Evolutionary conservation across 176 grass and related monocot species (phyloP), one percentile per base, ranked within the genome.

Genomic region (Musa itinerans): DNA sequence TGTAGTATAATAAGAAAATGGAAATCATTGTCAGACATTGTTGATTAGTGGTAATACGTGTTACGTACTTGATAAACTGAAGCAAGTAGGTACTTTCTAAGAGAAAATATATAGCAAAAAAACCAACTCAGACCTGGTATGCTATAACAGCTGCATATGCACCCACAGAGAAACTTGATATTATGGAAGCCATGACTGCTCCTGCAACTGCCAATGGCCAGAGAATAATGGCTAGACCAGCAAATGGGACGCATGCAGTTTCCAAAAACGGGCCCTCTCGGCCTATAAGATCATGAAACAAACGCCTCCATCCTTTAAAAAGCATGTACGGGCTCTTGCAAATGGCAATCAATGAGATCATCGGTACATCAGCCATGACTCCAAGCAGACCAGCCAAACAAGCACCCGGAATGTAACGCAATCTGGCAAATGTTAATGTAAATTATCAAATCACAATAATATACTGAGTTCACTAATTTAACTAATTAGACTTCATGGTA

Each of bases 311-410:
- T 74, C 95, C 95, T 87, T 99, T 99, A 75, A 99, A 84, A 78
- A 99, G 90, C 95, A 99, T 99, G 73, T 91, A 86, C 23, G 95
- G 95, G 79, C 75, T 84, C 69, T 99, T 99, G 81, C 83, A 91
- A n/a, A 91, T 27, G 61, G 95, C 88, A 78, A 94, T 89, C 54
- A 92, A 68, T 59, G 95, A 83, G 71, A 93, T 86, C 74, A 99
- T 82, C 75, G 88, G 78, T 34, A 76, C 77, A 76, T 94, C 90
- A 66, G 94, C 24, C 66, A 87, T 34, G 80, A 99, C 76, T 25
- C 95, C 95, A 74, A 78, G 71, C 66, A 84, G 27, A 82, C 83
- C 88, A 25, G 76, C 56, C 26, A 91, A 57, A 13, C 92, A 62
- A 2, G 93, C 85, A n/a, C 90, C 93, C 25, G 90, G 93, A 78